phyloP scores from a whole-genome alignment of 1,284 basidiomycete species.

The Bondarzewia mesenterica region DNA sequence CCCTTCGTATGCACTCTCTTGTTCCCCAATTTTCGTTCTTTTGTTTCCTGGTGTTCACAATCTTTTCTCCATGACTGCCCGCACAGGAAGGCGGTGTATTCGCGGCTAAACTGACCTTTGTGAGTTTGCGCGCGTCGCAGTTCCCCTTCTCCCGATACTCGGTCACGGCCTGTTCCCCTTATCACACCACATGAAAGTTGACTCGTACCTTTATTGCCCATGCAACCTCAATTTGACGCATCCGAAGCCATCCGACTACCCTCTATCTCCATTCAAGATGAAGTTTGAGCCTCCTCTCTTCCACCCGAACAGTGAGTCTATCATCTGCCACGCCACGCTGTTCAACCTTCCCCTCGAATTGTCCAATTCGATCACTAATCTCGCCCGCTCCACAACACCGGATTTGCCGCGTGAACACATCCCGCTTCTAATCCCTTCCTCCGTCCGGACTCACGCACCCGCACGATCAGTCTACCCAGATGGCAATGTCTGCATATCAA shows the following conservation, averaged over 20 bases:
- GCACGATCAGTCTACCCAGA: constrained; percentile 73
- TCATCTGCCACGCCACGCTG: neutral
- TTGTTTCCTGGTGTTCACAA: neutral
- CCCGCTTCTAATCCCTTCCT: too few relatives aligned
- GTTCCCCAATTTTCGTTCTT: neutral
- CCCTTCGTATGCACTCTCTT: constrained; percentile 67
- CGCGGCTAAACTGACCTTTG: constrained; percentile 86
- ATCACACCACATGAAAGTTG: too few relatives aligned
- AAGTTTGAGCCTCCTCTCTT: constrained; percentile 95
- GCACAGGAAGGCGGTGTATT: constrained; percentile 93
- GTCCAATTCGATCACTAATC: too few relatives aligned
- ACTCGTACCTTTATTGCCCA: neutral
- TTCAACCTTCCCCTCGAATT: neutral
- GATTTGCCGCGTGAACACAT: too few relatives aligned
- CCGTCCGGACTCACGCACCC: neutral
- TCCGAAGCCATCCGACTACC: constrained; percentile 81
- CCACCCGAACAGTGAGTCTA: constrained; percentile 87
- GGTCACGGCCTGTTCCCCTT: neutral
- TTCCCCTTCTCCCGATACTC: neutral
- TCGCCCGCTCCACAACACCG: too few relatives aligned
- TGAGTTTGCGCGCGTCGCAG: constrained; percentile 42
- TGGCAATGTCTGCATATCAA: constrained; percentile 97
- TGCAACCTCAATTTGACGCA: too few relatives aligned
- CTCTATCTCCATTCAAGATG: constrained; percentile 96
- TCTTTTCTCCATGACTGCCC: neutral